phyloP scores from a whole-genome alignment of 192 early-diverging fungal genomes.

The Umbelopsis sp. region DNA sequence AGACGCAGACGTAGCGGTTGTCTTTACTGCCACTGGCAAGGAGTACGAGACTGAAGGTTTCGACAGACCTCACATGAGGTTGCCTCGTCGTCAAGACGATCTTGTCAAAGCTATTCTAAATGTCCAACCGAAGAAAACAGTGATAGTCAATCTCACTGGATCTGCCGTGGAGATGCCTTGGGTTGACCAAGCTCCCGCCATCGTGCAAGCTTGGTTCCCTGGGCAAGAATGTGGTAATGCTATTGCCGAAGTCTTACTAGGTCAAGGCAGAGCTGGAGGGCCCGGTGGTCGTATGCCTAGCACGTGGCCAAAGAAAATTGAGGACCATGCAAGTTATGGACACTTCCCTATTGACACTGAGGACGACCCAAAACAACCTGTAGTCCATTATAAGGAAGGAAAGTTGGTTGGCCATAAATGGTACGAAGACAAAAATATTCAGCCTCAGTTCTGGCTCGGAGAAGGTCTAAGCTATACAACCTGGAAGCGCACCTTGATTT shows the following conservation, averaged over 20 bases:
- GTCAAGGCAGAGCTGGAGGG: slow-evolving; percentile 36
- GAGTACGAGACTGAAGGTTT: slow-evolving; percentile 35
- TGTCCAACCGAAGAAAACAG: slow-evolving; percentile 20
- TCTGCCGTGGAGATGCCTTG: slow-evolving; percentile 30
- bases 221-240: slow-evolving; percentile 57
- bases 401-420: slow-evolving; percentile 28
- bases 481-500: neutral
- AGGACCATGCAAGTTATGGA: slow-evolving; percentile 35
- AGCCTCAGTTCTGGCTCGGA: slow-evolving; percentile 32
- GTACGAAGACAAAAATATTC: slow-evolving; percentile 26
- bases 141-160: slow-evolving; percentile 25
- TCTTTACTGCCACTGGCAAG: slow-evolving; percentile 30
- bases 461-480: slow-evolving; percentile 23
- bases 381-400: slow-evolving; percentile 22
- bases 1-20: neutral
- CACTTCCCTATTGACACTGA: slow-evolving; percentile 18
- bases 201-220: slow-evolving; percentile 53
- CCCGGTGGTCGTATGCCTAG: slow-evolving; percentile 58
- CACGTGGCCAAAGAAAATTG: slow-evolving; percentile 50
- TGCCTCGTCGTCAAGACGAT: slow-evolving; percentile 23
- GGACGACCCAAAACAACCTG: neutral
- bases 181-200: slow-evolving; percentile 32
- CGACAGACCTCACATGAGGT: slow-evolving; percentile 20
- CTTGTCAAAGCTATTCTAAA: slow-evolving; percentile 6
- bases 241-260: slow-evolving; percentile 57